These are phyloP conservation scores for Ogataea glucozyma DNA, from an alignment of 805 yeast species.

Conservation along the genomic window DNA sequence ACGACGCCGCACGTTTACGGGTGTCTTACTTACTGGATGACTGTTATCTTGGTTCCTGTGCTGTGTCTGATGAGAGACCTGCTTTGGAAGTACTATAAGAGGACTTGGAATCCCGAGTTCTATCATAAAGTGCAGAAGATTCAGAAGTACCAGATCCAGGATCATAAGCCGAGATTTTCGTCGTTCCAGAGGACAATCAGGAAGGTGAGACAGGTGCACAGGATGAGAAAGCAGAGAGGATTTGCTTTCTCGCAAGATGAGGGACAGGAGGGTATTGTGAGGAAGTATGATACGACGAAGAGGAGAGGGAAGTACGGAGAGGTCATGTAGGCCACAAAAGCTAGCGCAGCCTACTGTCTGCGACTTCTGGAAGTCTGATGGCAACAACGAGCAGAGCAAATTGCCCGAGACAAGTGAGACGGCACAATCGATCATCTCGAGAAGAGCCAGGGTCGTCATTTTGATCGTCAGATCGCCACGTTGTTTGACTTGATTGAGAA, in stretches of 20 bases:
- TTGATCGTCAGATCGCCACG: too few species aligned
- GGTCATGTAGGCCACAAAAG: conserved; percentile 29
- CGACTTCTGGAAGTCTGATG: too few species aligned
- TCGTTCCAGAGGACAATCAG: conserved; percentile 96
- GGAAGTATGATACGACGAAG: conserved; percentile 94
- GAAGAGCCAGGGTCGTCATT: too few species aligned
- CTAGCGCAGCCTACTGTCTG: too few species aligned
- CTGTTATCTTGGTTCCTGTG: conserved; percentile 69
- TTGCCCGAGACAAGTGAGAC: too few species aligned
- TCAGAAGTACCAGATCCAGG: conserved; percentile 91
- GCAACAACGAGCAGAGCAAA: too few species aligned
- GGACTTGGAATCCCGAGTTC: conserved; percentile 88
- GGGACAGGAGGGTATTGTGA: conserved; percentile 86
- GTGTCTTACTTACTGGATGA: conserved; percentile 80
- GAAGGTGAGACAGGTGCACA: conserved; percentile 95
- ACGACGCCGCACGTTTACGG: conserved; percentile 75
- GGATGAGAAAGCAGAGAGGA: conserved; percentile 98
- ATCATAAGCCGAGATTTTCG: conserved; percentile 93
- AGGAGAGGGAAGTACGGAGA: conserved; percentile 42
- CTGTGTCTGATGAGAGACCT: conserved; percentile 85
- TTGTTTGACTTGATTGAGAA: too few species aligned
- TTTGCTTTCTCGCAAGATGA: conserved; percentile 97
- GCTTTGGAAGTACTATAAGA: conserved; percentile 90
- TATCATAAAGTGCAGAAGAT: conserved; percentile 96
- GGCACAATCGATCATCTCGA: too few species aligned